A percentile compares a stretch with the other conserved stretches of the same genome.
Evolutionary conservation across 495 filamentous ascomycete genomes (phyloP).

Genomic region (Echria macrotheca): DNA sequence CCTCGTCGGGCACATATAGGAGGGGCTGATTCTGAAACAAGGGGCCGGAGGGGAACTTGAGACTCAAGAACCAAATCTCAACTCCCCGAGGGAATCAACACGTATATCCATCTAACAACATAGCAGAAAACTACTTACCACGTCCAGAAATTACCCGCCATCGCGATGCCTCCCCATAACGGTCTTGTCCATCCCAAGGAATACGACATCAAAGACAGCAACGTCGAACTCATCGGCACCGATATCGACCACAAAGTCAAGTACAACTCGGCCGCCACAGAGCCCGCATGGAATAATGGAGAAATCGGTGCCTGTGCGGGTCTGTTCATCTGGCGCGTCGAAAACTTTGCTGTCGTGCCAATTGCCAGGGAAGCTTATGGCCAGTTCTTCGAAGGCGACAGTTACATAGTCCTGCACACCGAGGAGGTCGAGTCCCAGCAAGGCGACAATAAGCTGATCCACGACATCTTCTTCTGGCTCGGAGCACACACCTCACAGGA

Average conservation of each 20-base stretch:
- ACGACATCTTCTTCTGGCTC: conserved; percentile 60
- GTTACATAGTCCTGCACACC: conserved; percentile 55
- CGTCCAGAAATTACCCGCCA: neutral
- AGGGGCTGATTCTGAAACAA: too few relatives aligned
- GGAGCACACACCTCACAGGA: conserved; percentile 56
- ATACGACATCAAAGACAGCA: conserved; percentile 58
- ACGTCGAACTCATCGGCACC: conserved; percentile 55
- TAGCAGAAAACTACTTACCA: neutral
- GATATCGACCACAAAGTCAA: conserved; percentile 59
- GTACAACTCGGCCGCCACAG: conserved; percentile 53
- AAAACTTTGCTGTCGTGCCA: conserved; percentile 55
- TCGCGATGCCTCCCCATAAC: conserved; percentile 48
- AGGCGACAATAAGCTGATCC: conserved; percentile 33
- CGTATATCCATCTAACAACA: neutral
- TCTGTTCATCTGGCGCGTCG: conserved; percentile 56
- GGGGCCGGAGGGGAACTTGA: too few relatives aligned
- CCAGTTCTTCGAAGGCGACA: conserved; percentile 58
- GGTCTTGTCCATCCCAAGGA: conserved; percentile 53
- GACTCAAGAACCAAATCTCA: too few relatives aligned
- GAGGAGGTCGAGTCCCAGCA: conserved; percentile 17
- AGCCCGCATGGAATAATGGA: conserved; percentile 57
- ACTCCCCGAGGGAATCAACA: too few relatives aligned
- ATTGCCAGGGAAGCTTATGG: conserved; percentile 50
- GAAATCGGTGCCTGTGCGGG: conserved; percentile 42
- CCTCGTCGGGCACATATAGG: too few relatives aligned